These are phyloP conservation scores for Diplodia seriata DNA, from an alignment of 2,329 filamentous ascomycete species.

Conservation along the genomic window DNA sequence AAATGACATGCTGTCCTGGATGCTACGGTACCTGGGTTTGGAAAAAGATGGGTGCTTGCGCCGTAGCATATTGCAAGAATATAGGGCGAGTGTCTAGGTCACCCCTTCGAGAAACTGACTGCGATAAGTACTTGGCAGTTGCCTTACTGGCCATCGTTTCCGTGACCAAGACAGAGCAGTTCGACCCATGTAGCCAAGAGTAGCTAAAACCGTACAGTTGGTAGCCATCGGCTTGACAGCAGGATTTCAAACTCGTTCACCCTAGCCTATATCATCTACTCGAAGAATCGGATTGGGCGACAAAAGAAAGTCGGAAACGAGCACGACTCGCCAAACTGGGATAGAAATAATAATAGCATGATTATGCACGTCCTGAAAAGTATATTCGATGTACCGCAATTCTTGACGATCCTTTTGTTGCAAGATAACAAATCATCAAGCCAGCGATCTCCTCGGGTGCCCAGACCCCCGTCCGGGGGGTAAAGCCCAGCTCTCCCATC, in stretches of 20 bases:
- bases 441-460: not conserved
- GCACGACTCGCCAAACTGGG: not conserved
- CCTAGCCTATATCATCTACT: not conserved
- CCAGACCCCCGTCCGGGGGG: constrained; percentile 3
- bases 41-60: no score
- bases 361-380: not conserved
- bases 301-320: not conserved
- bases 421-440: not conserved
- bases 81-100: not conserved
- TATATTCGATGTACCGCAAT: not conserved
- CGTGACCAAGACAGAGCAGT: not conserved
- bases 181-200: not conserved
- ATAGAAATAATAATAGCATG: constrained; percentile 5
- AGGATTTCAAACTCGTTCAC: not conserved
- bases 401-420: not conserved
- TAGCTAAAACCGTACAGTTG: no score
- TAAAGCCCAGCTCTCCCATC: not conserved
- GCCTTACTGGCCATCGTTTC: no score
- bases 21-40: no score
- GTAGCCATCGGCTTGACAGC: not conserved
- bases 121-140: no score
- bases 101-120: no score
- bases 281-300: not conserved
- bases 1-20: not conserved
- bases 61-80: no score